Evolutionary conservation across 331 rosid genomes (phyloP).

Genomic region (Acacia pycnantha): DNA sequence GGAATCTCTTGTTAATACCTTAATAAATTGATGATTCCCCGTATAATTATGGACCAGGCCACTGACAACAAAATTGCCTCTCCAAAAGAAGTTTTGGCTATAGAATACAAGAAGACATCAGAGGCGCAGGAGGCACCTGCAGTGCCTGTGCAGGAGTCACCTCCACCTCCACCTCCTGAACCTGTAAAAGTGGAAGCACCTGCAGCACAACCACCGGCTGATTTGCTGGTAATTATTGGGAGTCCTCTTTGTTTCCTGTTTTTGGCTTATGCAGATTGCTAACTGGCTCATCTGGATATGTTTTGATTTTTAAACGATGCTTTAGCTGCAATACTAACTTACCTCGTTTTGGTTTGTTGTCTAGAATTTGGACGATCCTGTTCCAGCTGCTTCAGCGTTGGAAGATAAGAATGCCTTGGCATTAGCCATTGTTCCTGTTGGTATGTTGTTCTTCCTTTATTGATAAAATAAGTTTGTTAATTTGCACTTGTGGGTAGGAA

Average conservation of each 20-base stretch:
- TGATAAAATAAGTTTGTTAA: background rate
- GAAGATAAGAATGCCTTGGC: constrained; percentile 96
- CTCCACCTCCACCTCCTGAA: constrained; percentile 52
- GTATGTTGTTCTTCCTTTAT: constrained; percentile 41
- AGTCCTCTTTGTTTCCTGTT: background rate
- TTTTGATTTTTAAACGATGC: background rate
- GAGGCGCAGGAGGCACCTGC: constrained; percentile 59
- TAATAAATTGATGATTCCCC: constrained; percentile 14
- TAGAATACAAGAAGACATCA: constrained; percentile 66
- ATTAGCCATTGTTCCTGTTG: constrained; percentile 82
- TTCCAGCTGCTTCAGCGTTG: constrained; percentile 71
- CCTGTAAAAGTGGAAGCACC: constrained; percentile 83
- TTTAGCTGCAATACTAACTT: background rate
- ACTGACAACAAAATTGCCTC: constrained; percentile 56
- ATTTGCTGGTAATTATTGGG: constrained; percentile 70
- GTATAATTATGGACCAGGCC: constrained; percentile 43
- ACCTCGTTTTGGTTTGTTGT: constrained; percentile 24
- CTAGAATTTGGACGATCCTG: constrained; percentile 84
- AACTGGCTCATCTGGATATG: background rate
- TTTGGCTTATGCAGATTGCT: constrained; percentile 19
- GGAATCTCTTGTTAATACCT: background rate
- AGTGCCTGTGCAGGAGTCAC: constrained; percentile 37
- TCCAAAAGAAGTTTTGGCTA: constrained; percentile 86
- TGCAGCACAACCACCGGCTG: constrained; percentile 77
- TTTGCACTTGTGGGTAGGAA: constrained; percentile 8